Conservation (phyloP, 2,329 filamentous ascomycete species). For the Paecilomyces dactylethromorphus region DNA sequence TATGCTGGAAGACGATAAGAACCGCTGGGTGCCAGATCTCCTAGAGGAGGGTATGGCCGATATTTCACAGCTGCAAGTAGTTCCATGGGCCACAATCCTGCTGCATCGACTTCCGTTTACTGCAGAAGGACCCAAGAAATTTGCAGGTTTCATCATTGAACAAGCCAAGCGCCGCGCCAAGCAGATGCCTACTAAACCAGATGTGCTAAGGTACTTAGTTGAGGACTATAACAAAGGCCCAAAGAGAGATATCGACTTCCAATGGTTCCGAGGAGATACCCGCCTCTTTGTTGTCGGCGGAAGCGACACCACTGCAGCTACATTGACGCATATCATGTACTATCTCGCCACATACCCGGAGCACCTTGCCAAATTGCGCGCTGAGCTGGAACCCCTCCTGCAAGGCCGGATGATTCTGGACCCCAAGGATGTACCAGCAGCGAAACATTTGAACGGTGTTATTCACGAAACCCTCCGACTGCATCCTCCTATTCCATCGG, state of each 20-base stretch:
- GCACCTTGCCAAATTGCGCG: constrained; percentile 3
- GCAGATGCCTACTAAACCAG: neutral
- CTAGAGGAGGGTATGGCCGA: neutral
- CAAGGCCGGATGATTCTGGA: constrained; percentile 1
- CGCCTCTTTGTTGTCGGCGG: neutral
- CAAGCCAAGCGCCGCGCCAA: neutral
- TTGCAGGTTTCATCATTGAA: neutral
- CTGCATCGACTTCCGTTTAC: neutral
- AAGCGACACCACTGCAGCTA: constrained; percentile 3
- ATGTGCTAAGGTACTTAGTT: neutral
- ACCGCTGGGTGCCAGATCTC: neutral
- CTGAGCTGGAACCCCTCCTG: constrained; percentile 2
- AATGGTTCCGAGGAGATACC: neutral
- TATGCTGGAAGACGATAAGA: neutral
- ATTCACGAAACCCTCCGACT: constrained; percentile 38
- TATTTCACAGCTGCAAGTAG: neutral
- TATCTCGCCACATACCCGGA: constrained; percentile 2
- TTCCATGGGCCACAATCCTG: neutral
- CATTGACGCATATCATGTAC: constrained; percentile 4
- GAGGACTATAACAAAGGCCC: neutral
- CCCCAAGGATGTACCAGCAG: constrained; percentile 15
- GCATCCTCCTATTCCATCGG: constrained; percentile 31
- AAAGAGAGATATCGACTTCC: neutral
- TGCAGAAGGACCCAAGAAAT: neutral
- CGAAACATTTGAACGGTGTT: constrained; percentile 13